Evolutionary conservation across 768 basidiomycete genomes (phyloP).

Genomic region (Stropharia rugosoannulata): DNA sequence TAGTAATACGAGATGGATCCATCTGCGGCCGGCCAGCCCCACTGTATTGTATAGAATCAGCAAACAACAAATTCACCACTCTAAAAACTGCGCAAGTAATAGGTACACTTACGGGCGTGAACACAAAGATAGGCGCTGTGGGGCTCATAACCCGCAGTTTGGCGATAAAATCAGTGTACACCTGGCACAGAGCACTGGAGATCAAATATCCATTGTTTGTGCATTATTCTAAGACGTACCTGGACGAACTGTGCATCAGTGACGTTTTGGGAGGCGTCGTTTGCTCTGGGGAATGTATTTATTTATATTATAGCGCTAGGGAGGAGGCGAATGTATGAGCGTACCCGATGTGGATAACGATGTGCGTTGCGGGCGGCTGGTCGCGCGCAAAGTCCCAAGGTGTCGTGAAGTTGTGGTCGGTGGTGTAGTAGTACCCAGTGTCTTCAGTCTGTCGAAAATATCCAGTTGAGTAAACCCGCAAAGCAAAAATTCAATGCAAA

Average conservation of each 20-base stretch:
- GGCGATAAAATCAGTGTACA: conserved; percentile 45
- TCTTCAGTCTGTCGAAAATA: conserved; percentile 46
- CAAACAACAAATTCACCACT: too few species aligned
- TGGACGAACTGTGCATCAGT: conserved; percentile 42
- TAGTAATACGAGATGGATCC: conserved; percentile 46
- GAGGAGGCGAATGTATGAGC: conserved; percentile 4
- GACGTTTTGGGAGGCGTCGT: conserved; percentile 53
- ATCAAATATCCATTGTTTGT: neutral
- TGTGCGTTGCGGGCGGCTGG: conserved; percentile 43
- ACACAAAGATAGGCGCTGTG: conserved; percentile 47
- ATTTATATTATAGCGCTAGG: neutral
- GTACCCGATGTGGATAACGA: conserved; percentile 58
- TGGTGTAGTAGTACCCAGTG: conserved; percentile 50
- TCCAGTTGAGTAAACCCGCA: neutral
- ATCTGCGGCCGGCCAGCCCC: conserved; percentile 57
- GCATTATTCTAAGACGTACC: conserved; percentile 17
- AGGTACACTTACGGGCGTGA: conserved; percentile 44
- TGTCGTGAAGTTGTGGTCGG: conserved; percentile 60
- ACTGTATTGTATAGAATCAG: conserved; percentile 25
- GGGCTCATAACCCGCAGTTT: conserved; percentile 43
- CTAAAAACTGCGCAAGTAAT: neutral
- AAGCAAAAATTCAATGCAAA: neutral
- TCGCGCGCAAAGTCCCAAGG: conserved; percentile 56
- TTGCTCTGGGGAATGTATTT: conserved; percentile 35
- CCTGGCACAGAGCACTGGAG: conserved; percentile 24